These are phyloP conservation scores for Curvularia hawaiiensis DNA, from an alignment of 2,329 filamentous ascomycete genomes.

Conservation along the genomic window DNA sequence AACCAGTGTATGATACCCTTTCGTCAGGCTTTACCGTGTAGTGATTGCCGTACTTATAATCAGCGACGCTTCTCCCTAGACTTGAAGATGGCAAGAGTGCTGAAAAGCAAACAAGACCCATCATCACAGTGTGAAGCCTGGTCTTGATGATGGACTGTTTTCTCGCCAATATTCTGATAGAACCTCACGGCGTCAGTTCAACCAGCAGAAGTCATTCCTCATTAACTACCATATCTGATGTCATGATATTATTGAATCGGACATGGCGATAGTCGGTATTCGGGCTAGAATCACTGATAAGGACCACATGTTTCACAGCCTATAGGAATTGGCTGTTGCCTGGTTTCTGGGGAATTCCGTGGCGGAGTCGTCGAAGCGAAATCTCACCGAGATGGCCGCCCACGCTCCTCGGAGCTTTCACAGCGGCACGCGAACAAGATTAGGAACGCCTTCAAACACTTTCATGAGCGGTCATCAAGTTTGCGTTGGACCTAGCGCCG, in stretches of 20 bases:
- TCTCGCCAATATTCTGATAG: background rate
- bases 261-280: background rate
- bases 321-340: background rate
- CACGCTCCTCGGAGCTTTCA: background rate
- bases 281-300: too few relatives aligned
- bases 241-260: background rate
- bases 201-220: background rate
- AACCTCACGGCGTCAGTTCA: background rate
- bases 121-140: too few relatives aligned
- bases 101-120: too few relatives aligned
- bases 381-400: background rate
- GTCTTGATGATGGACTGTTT: background rate
- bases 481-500: conserved; percentile 1
- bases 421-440: background rate
- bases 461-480: background rate
- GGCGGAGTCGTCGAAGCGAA: background rate
- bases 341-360: background rate
- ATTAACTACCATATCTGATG: background rate
- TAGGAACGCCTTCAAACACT: background rate
- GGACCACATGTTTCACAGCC: background rate
- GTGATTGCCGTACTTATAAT: background rate
- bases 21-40: background rate
- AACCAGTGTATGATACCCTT: background rate
- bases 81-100: background rate
- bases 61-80: too few relatives aligned